Evolutionary conservation across 2,329 filamentous ascomycete species (phyloP).

Genomic region (Canariomyces notabilis): DNA sequence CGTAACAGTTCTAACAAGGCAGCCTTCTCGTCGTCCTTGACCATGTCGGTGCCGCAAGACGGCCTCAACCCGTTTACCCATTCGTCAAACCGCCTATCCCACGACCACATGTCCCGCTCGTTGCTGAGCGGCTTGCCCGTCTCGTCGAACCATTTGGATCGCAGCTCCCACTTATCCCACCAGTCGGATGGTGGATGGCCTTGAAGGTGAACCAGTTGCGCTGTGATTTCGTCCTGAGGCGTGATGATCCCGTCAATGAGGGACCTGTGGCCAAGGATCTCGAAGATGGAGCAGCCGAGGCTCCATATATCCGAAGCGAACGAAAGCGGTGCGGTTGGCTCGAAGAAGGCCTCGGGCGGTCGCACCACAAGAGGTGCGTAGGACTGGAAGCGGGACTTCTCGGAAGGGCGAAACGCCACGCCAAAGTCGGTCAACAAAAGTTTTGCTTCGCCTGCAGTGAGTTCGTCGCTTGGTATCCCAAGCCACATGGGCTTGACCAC

Average conservation of each 20-base stretch:
- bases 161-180: constrained; percentile 16
- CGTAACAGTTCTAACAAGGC: constrained; percentile 16
- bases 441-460: constrained; percentile 22
- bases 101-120: constrained; percentile 22
- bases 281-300: constrained; percentile 34
- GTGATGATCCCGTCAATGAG: constrained; percentile 27
- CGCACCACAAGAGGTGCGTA: constrained; percentile 28
- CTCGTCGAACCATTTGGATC: constrained; percentile 9
- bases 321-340: constrained; percentile 31
- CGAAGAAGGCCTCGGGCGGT: constrained; percentile 35
- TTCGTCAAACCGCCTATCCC: constrained; percentile 29
- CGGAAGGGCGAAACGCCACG: constrained; percentile 29
- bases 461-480: constrained; percentile 29
- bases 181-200: constrained; percentile 21
- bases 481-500: constrained; percentile 32
- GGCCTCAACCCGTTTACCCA: constrained; percentile 27
- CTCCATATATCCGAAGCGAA: constrained; percentile 37
- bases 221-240: constrained; percentile 28
- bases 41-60: constrained; percentile 15
- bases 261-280: constrained; percentile 29
- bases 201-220: constrained; percentile 30
- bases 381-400: constrained; percentile 25
- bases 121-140: constrained; percentile 9
- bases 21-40: constrained; percentile 10
- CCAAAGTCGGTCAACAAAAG: constrained; percentile 33